Conservation (phyloP, 2,329 filamentous ascomycete genomes). For the Gaeumannomyces sp. region DNA sequence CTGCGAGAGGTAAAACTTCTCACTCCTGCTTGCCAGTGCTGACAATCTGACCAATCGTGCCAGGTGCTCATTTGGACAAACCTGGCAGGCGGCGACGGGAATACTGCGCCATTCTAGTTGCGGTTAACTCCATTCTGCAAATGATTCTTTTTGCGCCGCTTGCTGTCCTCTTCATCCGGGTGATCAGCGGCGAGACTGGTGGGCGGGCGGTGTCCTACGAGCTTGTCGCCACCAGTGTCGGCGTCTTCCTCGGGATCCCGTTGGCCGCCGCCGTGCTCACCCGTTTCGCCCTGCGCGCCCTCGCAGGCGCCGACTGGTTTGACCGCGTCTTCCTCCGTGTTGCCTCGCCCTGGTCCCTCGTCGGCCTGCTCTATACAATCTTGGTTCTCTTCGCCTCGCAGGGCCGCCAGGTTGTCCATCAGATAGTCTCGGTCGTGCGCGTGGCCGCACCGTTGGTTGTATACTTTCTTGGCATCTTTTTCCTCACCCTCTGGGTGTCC, state of each 20-base stretch:
- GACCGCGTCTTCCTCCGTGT: slow-evolving; percentile 62
- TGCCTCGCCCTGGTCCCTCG: slow-evolving; percentile 66
- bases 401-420: slow-evolving; percentile 67
- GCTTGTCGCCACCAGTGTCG: slow-evolving; percentile 72
- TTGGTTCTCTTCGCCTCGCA: slow-evolving; percentile 80
- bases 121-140: slow-evolving; percentile 70
- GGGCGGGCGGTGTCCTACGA: slow-evolving; percentile 46
- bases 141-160: slow-evolving; percentile 68
- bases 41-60: not conserved
- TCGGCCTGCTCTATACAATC: slow-evolving; percentile 83
- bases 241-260: slow-evolving; percentile 78
- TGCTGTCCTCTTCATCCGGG: slow-evolving; percentile 60
- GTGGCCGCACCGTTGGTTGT: slow-evolving; percentile 76
- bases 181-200: slow-evolving; percentile 51
- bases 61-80: slow-evolving; percentile 62
- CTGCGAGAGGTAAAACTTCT: not conserved
- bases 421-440: slow-evolving; percentile 76
- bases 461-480: slow-evolving; percentile 75
- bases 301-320: slow-evolving; percentile 56
- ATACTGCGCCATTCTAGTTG: slow-evolving; percentile 77
- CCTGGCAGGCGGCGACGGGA: slow-evolving; percentile 67
- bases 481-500: slow-evolving; percentile 56
- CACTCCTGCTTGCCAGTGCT: not conserved
- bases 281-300: slow-evolving; percentile 51
- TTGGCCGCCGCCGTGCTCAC: slow-evolving; percentile 75